phyloP scores from a whole-genome alignment of 768 basidiomycete species.

The Podaxis sp. region DNA sequence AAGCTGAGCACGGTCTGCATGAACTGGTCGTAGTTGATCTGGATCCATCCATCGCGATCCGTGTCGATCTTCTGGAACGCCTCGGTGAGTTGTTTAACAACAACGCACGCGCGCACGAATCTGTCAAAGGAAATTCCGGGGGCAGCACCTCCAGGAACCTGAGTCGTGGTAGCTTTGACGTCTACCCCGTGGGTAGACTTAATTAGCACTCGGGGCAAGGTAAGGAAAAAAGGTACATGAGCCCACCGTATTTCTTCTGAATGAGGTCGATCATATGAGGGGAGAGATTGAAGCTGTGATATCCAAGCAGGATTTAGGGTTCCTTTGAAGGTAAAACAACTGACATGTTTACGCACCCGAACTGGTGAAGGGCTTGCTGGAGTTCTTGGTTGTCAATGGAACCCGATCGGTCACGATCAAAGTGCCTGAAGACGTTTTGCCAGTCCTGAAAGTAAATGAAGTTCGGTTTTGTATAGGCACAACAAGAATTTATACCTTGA shows the following conservation, averaged over 20 bases:
- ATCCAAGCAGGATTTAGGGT: slow-evolving; percentile 52
- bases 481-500: slow-evolving; percentile 42
- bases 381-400: slow-evolving; percentile 72
- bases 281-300: slow-evolving; percentile 55
- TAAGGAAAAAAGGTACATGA: neutral
- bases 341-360: slow-evolving; percentile 45
- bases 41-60: slow-evolving; percentile 66
- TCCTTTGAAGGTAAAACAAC: neutral
- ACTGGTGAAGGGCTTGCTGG: slow-evolving; percentile 61
- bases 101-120: slow-evolving; percentile 83
- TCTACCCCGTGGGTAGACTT: slow-evolving; percentile 39
- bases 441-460: slow-evolving; percentile 47
- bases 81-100: slow-evolving; percentile 74
- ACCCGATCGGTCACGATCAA: slow-evolving; percentile 81
- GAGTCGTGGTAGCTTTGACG: slow-evolving; percentile 47
- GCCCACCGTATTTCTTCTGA: slow-evolving; percentile 75
- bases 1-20: slow-evolving; percentile 63
- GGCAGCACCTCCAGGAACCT: slow-evolving; percentile 25
- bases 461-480: neutral
- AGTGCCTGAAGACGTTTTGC: slow-evolving; percentile 81
- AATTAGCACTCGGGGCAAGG: slow-evolving; percentile 17
- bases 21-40: slow-evolving; percentile 70
- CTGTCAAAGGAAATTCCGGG: slow-evolving; percentile 80
- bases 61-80: slow-evolving; percentile 62
- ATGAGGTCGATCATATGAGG: slow-evolving; percentile 63